phyloP scores from a whole-genome alignment of 1,139 yeast genomes.

The Zygoascus meyerae region DNA sequence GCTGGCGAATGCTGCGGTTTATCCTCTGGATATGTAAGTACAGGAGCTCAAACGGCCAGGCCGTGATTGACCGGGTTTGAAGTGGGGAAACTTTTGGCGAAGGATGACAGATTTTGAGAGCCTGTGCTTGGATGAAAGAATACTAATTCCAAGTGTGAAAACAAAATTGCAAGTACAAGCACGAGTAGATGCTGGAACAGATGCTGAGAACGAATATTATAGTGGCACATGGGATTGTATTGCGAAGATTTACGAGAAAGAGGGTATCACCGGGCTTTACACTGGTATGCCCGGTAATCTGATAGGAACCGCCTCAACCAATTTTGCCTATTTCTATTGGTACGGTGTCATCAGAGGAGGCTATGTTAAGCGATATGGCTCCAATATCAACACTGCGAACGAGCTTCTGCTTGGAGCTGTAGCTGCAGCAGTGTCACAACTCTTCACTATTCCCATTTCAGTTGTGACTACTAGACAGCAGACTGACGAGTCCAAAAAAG shows the following conservation, averaged over 20 bases:
- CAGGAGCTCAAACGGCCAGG: too few species aligned
- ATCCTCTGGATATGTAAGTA: constrained; percentile 68
- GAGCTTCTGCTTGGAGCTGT: constrained; percentile 76
- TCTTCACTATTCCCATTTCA: constrained; percentile 77
- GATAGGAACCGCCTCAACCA: constrained; percentile 70
- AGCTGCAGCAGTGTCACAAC: constrained; percentile 80
- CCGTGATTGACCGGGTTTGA: too few species aligned
- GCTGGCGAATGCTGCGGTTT: constrained; percentile 75
- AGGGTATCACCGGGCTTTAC: constrained; percentile 71
- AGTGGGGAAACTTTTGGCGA: not conserved
- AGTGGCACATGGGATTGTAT: constrained; percentile 61
- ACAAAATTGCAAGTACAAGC: constrained; percentile 61
- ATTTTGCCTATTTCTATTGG: constrained; percentile 83
- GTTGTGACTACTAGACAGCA: constrained; percentile 85
- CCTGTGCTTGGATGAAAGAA: too few species aligned
- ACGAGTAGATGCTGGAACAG: constrained; percentile 14
- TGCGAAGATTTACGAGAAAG: constrained; percentile 46
- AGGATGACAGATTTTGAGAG: too few species aligned
- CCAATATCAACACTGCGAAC: constrained; percentile 48
- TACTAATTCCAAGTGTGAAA: constrained; percentile 43
- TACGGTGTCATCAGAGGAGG: constrained; percentile 65
- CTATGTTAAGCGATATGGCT: constrained; percentile 40
- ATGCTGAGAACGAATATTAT: constrained; percentile 33
- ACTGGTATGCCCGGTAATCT: constrained; percentile 67
- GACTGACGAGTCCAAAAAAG: constrained; percentile 34